Base-by-base conservation (phyloP, 2,329 filamentous ascomycete species). In the Alternaria ventricosa region DNA sequence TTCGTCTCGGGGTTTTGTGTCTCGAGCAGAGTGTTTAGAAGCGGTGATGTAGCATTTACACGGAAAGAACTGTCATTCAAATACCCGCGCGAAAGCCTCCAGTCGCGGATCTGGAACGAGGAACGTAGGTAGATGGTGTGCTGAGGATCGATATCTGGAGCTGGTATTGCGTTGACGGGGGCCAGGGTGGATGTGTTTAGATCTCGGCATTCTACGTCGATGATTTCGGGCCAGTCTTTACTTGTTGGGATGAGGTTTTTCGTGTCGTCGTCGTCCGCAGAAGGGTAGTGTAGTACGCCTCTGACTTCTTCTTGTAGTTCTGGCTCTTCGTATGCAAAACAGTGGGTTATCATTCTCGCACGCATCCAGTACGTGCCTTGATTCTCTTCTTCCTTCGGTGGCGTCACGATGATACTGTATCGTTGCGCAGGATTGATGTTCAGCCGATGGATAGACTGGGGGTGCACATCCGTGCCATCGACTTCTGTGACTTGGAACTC, bases 391-490 rank as follows among this genome's bases (percentile, higher is more conserved):
- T 36, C 55, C 56, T 87, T 49, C 3, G 60, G 87, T 4, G 89
- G 83, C 9, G 84, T 83, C 1, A 92, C 63, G 0, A 92, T 73
- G 15, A 89, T 82, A 70, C 89, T 92, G 72, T 93, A 93, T 20
- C 90, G 85, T 71, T 93, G 90, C 0, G 89, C 90, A 0, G 90
- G 89, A 28, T 86, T 85, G 63, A 93, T 86, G 64, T 89, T 87
- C 36, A 92, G 76, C 4, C 78, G 72, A 49, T 77, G 68, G 6
- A 78, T 80, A 50, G 73, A 69, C 67, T 81, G 82, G 1, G 81
- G 86, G 83, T 64, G 87, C 84, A 95, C 81, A 5, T 79, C 72
- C 1, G 79, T 78, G 55, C 80, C 81, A 63, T 82, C 81, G 36
- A 71, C 75, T 30, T 78, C 71, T 27, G 82, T 81, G 43, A 83